A percentile compares a stretch with the other conserved stretches of the same genome.
Conservation (phyloP, 2,329 filamentous ascomycete species). For the Monilinia laxa region DNA sequence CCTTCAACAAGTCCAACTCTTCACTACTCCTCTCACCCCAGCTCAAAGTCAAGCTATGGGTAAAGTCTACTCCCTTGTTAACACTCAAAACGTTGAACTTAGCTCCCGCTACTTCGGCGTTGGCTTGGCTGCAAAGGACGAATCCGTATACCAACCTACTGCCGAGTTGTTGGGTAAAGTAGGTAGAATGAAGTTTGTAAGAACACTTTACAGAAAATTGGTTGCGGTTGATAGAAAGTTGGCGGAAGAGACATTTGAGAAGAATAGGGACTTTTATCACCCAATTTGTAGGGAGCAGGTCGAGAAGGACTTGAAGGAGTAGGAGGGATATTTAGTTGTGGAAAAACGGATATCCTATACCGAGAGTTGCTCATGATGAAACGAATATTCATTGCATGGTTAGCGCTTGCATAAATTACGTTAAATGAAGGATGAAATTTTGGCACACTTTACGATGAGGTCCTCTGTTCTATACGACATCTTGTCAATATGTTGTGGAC, state of each 20-base stretch:
- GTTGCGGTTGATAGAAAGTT: conserved; percentile 71
- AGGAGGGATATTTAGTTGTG: neutral
- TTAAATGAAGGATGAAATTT: neutral
- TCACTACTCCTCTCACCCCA: conserved; percentile 60
- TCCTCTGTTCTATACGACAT: too few species aligned
- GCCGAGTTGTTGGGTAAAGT: conserved; percentile 76
- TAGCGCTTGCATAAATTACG: neutral
- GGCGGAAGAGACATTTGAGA: conserved; percentile 79
- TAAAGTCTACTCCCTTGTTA: conserved; percentile 67
- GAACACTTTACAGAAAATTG: conserved; percentile 76
- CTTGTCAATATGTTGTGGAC: too few species aligned
- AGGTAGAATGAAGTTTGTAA: conserved; percentile 95
- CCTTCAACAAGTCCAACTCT: conserved; percentile 73
- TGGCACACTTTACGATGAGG: neutral
- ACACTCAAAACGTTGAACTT: conserved; percentile 84
- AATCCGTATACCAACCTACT: conserved; percentile 66
- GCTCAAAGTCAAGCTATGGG: conserved; percentile 72
- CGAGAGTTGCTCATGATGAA: neutral
- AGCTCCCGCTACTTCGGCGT: conserved; percentile 77
- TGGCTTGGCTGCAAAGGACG: conserved; percentile 71
- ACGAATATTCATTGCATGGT: neutral
- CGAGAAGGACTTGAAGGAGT: conserved; percentile 68
- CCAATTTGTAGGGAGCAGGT: conserved; percentile 87
- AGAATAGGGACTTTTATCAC: conserved; percentile 90
- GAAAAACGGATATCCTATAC: conserved; percentile 7